Conservation (phyloP, 2,329 filamentous ascomycete species). For the Sclerotinia sclerotiorum region DNA sequence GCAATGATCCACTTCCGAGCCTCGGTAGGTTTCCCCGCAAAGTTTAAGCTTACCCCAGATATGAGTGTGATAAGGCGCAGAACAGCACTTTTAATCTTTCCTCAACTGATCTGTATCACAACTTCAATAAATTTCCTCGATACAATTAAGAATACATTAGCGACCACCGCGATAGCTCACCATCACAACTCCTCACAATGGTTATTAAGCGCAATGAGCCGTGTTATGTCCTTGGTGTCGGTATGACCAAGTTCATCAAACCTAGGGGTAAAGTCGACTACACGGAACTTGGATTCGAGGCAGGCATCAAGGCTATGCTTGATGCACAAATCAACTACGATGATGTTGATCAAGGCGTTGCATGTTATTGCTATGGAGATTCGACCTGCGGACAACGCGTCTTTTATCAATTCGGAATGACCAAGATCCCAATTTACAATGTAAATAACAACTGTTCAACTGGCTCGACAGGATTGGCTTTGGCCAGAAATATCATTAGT, state of each 20-base stretch:
- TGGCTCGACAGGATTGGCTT: constrained; percentile 84
- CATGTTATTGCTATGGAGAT: constrained; percentile 98
- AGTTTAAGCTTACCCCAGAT: background rate
- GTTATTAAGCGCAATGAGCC: constrained; percentile 41
- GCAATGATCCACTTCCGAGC: background rate
- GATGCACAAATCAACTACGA: constrained; percentile 93
- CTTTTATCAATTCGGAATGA: constrained; percentile 99
- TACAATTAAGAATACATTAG: background rate
- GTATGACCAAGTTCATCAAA: constrained; percentile 99
- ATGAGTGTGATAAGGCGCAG: background rate
- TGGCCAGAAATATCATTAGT: constrained; percentile 77
- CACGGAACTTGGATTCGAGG: constrained; percentile 90
- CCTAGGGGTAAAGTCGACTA: constrained; percentile 92
- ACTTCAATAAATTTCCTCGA: background rate
- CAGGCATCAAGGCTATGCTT: constrained; percentile 57
- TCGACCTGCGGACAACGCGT: constrained; percentile 93
- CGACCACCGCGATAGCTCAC: background rate
- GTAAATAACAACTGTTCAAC: constrained; percentile 99
- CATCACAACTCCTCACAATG: constrained; percentile 23
- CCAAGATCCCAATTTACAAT: constrained; percentile 92
- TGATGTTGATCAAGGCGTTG: constrained; percentile 89
- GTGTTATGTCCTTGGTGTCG: constrained; percentile 90
- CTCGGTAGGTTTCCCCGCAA: constrained; percentile 18
- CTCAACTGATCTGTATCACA: background rate
- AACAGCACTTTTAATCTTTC: background rate